Base-by-base conservation (phyloP, 1,284 basidiomycete species). In the Blastosporella zonata region DNA sequence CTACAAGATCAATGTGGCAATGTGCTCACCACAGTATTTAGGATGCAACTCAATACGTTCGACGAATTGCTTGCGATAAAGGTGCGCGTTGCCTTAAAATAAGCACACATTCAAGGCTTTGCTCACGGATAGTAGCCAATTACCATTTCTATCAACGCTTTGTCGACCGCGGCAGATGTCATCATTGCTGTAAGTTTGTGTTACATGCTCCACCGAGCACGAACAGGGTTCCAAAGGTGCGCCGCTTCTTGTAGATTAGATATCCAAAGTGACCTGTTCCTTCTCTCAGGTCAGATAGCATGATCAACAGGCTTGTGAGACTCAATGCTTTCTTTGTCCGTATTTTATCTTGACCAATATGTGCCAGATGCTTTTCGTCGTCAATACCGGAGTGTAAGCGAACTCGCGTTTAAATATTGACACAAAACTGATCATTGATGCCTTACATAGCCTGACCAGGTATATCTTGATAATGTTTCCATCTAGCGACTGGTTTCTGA, bases 311-410 rank as follows among this genome's bases (percentile, higher is more conserved):
- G 49, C 56, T 79, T 56, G 74, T 75, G 15, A 49, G 46, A 36
- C 1, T 2, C n/a, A 10, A 38, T 12, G 3, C 23, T 41, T 23
- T 2, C 7, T n/a, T 20, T 8, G 10, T 10, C 37, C 17, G 13
- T 22, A 20, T 13, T 25, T 37, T 18, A 13, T 22, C 21, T 22
- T 43, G 2, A 49, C 36, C 12, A 9, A 23, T 2, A 3, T 3
- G n/a, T 45, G 25, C 25, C 34, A 78, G 75, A 75, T 76, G 23
- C 22, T 74, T 6, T 79, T 75, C 54, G 67, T 66, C 28, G 65
- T 79, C 43, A 79, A 75, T 55, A 79, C 78, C 0, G 76, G 78
- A 54, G 54, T 62, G 60, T 66, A 49, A 56, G 62, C 43, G n/a
- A 17, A 12, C 36, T 22, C 21, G 2, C 9, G 28, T 22, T 5